These are phyloP conservation scores for Speleostelium caveatum DNA, from an alignment of 78 protist species.

Conservation along the genomic window DNA sequence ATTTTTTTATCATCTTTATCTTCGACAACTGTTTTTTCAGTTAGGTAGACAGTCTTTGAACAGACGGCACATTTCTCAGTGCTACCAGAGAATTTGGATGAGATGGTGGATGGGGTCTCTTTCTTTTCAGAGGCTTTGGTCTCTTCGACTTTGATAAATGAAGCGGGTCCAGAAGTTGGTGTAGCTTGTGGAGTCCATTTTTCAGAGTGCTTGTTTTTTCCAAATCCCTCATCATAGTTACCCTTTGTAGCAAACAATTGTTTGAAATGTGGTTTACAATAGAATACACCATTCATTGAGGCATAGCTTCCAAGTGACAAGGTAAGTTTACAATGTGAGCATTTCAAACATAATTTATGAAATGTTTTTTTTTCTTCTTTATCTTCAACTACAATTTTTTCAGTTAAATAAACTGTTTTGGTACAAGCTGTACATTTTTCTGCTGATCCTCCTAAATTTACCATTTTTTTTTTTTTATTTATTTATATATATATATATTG, in stretches of 20 bases:
- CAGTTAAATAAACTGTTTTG: constrained; percentile 79
- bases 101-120: constrained; percentile 38
- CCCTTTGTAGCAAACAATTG: constrained; percentile 85
- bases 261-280: constrained; percentile 83
- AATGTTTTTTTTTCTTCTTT: constrained; percentile 78
- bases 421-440: constrained; percentile 80
- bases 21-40: constrained; percentile 37
- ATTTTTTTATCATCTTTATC: constrained; percentile 59
- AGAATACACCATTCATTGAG: constrained; percentile 79
- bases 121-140: constrained; percentile 48
- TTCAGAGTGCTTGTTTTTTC: constrained; percentile 52
- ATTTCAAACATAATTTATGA: constrained; percentile 85
- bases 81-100: constrained; percentile 16
- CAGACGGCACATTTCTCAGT: constrained; percentile 48
- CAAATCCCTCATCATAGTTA: constrained; percentile 86
- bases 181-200: constrained; percentile 53
- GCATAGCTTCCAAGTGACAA: constrained; percentile 81
- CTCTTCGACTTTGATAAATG: constrained; percentile 61
- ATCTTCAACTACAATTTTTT: constrained; percentile 79
- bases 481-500: too few species aligned
- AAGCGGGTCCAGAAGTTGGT: constrained; percentile 6
- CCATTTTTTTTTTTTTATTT: constrained; percentile 37
- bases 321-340: constrained; percentile 82
- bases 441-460: constrained; percentile 24
- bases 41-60: constrained; percentile 31